Percentiles rank a stretch among this genome's conserved stretches.
phyloP scores from a whole-genome alignment of 805 yeast species.

The Blastobotrys attinorum region DNA sequence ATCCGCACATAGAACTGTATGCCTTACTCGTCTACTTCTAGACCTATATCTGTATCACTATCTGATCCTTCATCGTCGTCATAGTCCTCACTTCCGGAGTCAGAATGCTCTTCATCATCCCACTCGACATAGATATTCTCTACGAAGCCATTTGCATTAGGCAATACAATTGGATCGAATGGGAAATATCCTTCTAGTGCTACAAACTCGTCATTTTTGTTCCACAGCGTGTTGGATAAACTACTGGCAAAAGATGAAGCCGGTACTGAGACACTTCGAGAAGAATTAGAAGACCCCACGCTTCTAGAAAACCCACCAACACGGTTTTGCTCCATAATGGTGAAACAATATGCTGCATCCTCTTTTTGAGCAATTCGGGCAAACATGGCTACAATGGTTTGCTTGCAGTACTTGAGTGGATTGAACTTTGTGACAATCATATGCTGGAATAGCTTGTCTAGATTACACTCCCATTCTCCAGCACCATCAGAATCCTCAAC shows the following conservation, averaged over 20 bases:
- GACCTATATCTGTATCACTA: no score
- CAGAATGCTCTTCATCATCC: constrained; percentile 53
- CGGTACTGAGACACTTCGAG: constrained; percentile 1
- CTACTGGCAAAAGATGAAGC: constrained; percentile 21
- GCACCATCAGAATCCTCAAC: constrained; percentile 25
- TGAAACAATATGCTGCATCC: constrained; percentile 86
- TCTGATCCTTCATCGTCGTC: constrained; percentile 26
- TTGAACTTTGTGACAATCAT: constrained; percentile 82
- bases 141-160: constrained; percentile 48
- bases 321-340: constrained; percentile 85
- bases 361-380: constrained; percentile 87
- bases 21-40: neutral
- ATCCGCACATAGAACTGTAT: no score
- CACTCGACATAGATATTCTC: constrained; percentile 66
- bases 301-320: constrained; percentile 36
- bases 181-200: constrained; percentile 95
- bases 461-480: constrained; percentile 59
- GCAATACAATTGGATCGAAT: constrained; percentile 81
- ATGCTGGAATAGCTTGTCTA: constrained; percentile 83
- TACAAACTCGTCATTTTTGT: constrained; percentile 68
- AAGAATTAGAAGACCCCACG: constrained; percentile 25
- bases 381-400: constrained; percentile 86
- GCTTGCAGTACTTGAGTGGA: constrained; percentile 88
- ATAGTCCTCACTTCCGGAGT: constrained; percentile 38
- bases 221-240: constrained; percentile 30